Conservation (phyloP, 2,329 filamentous ascomycete species). For the Fusarium nematophilum region DNA sequence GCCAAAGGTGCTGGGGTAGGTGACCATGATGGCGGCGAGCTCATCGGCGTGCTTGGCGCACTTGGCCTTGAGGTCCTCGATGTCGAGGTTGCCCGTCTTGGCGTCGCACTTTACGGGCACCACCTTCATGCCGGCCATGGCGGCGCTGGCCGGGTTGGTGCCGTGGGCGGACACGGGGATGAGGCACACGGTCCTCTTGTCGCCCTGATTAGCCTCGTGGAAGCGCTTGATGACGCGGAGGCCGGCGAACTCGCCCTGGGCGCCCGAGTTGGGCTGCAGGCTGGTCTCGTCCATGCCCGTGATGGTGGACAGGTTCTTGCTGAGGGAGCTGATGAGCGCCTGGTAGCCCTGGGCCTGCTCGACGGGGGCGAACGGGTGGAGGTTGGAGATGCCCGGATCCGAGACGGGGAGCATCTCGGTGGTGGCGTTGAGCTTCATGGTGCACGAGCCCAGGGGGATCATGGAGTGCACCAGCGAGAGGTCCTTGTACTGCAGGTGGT, state of each 20-base stretch:
- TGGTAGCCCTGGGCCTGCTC: conserved; percentile 76
- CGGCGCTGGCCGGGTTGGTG: conserved; percentile 93
- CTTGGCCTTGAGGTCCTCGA: conserved; percentile 88
- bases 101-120: conserved; percentile 91
- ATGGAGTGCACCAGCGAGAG: conserved; percentile 94
- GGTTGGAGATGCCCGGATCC: conserved; percentile 58
- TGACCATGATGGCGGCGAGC: conserved; percentile 94
- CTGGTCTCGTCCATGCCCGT: conserved; percentile 91
- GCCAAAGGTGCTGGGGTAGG: conserved; percentile 94
- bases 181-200: conserved; percentile 88
- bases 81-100: conserved; percentile 88
- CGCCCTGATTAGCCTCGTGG: conserved; percentile 66
- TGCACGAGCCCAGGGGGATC: conserved; percentile 97
- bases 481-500: conserved; percentile 93
- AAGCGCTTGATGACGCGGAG: conserved; percentile 89
- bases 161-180: conserved; percentile 96
- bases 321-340: conserved; percentile 76
- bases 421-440: conserved; percentile 97
- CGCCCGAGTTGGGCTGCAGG: conserved; percentile 94
- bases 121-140: conserved; percentile 96
- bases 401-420: conserved; percentile 88
- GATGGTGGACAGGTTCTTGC: conserved; percentile 81
- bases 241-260: conserved; percentile 94
- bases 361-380: conserved; percentile 83
- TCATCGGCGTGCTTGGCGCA: conserved; percentile 88